Evolutionary conservation across 768 basidiomycete species (phyloP).

Genomic region (Boletus edulis): DNA sequence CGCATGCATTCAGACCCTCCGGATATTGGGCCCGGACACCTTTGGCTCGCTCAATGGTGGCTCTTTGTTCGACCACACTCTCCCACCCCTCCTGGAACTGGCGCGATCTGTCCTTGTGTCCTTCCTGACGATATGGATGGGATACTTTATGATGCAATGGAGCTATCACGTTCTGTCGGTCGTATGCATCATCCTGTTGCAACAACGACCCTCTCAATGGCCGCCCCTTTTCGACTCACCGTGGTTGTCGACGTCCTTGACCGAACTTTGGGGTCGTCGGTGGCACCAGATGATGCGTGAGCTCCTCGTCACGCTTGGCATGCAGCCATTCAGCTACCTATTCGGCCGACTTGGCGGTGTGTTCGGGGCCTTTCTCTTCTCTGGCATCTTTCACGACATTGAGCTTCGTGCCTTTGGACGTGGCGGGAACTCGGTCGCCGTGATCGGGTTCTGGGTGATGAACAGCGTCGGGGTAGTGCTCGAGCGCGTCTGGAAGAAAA

Average conservation of each 20-base stretch:
- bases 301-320: slow-evolving; percentile 51
- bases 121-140: slow-evolving; percentile 29
- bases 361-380: slow-evolving; percentile 56
- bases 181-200: slow-evolving; percentile 43
- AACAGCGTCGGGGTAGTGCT: slow-evolving; percentile 50
- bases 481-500: slow-evolving; percentile 45
- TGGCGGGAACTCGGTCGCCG: slow-evolving; percentile 41
- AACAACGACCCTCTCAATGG: slow-evolving; percentile 52
- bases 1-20: slow-evolving; percentile 10
- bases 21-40: slow-evolving; percentile 37
- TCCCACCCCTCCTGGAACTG: slow-evolving; percentile 32
- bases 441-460: slow-evolving; percentile 54
- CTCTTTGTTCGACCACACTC: slow-evolving; percentile 34
- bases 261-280: slow-evolving; percentile 57
- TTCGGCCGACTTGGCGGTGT: slow-evolving; percentile 51
- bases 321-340: slow-evolving; percentile 39
- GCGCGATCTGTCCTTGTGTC: slow-evolving; percentile 43
- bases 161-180: slow-evolving; percentile 42
- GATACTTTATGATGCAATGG: slow-evolving; percentile 46
- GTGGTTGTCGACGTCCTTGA: slow-evolving; percentile 54
- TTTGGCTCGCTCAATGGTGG: slow-evolving; percentile 34
- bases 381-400: slow-evolving; percentile 55
- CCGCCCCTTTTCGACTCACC: slow-evolving; percentile 61
- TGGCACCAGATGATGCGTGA: slow-evolving; percentile 72
- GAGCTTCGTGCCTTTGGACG: slow-evolving; percentile 31